These are phyloP conservation scores for Phytopythium montanum DNA, from an alignment of 352 stramenopile species.

Conservation along the genomic window DNA sequence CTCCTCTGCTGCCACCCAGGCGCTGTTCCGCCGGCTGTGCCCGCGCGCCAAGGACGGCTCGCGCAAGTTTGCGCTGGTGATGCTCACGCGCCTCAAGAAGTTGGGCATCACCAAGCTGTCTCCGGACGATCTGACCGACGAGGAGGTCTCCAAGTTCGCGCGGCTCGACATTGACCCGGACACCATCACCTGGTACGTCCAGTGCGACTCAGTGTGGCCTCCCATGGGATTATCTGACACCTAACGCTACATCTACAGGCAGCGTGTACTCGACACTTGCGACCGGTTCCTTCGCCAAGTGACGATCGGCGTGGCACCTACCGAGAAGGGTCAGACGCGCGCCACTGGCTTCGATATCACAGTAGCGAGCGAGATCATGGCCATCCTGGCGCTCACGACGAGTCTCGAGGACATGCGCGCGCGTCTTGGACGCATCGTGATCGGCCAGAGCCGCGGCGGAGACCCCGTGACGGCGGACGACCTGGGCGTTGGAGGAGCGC, in stretches of 20 bases:
- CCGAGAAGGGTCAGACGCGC: conserved; percentile 88
- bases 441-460: conserved; percentile 80
- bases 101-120: conserved; percentile 92
- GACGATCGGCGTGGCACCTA: conserved; percentile 84
- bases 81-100: conserved; percentile 94
- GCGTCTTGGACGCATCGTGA: conserved; percentile 94
- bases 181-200: conserved; percentile 76
- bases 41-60: conserved; percentile 78
- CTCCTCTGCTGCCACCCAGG: conserved; percentile 8
- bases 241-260: conserved; percentile 36
- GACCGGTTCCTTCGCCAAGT: conserved; percentile 95
- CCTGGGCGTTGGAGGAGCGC: conserved; percentile 93
- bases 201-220: too few relatives aligned
- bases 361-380: conserved; percentile 99
- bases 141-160: conserved; percentile 92
- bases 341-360: conserved; percentile 78
- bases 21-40: conserved; percentile 84
- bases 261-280: conserved; percentile 97
- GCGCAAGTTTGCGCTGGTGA: conserved; percentile 87
- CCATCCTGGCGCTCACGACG: conserved; percentile 95
- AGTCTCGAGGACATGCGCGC: conserved; percentile 93
- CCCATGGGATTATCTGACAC: not conserved
- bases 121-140: conserved; percentile 92
- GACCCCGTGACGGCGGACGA: conserved; percentile 96
- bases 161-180: conserved; percentile 95